A percentile compares a stretch with the other conserved stretches of the same genome.
Evolutionary conservation across 805 yeast genomes (phyloP).

Genomic region (Metschnikowia cerradonensis): DNA sequence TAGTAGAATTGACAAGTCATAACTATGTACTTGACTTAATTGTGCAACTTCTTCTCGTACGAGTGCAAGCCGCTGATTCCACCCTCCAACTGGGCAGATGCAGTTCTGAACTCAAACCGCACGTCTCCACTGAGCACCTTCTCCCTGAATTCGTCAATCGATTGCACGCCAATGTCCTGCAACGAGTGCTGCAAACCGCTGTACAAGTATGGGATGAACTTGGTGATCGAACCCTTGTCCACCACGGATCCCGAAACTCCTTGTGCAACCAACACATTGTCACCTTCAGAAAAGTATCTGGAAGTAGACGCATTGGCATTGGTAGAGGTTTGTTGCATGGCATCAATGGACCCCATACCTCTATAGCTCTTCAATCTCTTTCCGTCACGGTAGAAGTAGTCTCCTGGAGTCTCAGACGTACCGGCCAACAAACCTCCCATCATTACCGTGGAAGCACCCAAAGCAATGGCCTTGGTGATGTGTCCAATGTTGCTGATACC

Average conservation of each 20-base stretch:
- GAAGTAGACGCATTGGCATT: slow-evolving; percentile 97
- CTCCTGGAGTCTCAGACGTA: slow-evolving; percentile 97
- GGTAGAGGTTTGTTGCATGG: slow-evolving; percentile 87
- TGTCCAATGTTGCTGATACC: slow-evolving; percentile 99
- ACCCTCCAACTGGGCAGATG: slow-evolving; percentile 98
- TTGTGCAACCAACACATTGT: slow-evolving; percentile 94
- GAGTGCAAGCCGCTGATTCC: slow-evolving; percentile 96
- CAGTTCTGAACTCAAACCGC: slow-evolving; percentile 96
- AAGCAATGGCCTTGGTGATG: slow-evolving; percentile 91
- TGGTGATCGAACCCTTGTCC: slow-evolving; percentile 92
- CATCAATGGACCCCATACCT: slow-evolving; percentile 99
- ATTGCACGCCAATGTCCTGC: slow-evolving; percentile 90
- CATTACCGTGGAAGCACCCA: slow-evolving; percentile 97
- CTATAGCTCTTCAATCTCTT: slow-evolving; percentile 95
- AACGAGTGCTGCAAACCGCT: slow-evolving; percentile 97
- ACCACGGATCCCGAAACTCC: slow-evolving; percentile 97
- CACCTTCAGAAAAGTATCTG: slow-evolving; percentile 95
- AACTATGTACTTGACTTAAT: slow-evolving; percentile 34
- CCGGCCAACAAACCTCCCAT: slow-evolving; percentile 99
- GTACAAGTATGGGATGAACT: slow-evolving; percentile 90
- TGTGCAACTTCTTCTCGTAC: slow-evolving; percentile 95
- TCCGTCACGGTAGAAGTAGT: slow-evolving; percentile 96
- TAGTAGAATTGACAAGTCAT: too few relatives aligned
- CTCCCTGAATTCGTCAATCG: slow-evolving; percentile 59
- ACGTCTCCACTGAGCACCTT: slow-evolving; percentile 64